A percentile compares a stretch with the other conserved stretches of the same genome.
Evolutionary conservation across 768 basidiomycete species (phyloP).

Genomic region (Agaricus subrufescens): DNA sequence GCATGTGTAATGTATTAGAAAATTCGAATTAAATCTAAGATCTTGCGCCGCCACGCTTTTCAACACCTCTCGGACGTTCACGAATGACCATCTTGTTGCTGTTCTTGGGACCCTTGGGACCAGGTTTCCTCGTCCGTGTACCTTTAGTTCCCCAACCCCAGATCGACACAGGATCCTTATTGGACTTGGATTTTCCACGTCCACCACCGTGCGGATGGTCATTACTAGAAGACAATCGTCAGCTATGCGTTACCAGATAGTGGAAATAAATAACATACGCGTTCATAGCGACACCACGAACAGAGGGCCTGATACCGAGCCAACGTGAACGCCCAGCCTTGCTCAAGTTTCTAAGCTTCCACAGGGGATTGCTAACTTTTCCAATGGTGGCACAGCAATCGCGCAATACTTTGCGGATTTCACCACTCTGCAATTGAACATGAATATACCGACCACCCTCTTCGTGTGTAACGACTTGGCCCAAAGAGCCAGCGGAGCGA

Average conservation of each 20-base stretch:
- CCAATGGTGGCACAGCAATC: conserved; percentile 89
- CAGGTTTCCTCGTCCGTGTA: conserved; percentile 87
- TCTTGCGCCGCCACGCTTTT: conserved; percentile 35
- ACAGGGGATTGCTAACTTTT: conserved; percentile 85
- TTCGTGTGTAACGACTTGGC: conserved; percentile 75
- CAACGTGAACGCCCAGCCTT: conserved; percentile 90
- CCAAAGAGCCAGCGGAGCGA: conserved; percentile 86
- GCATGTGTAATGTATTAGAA: neutral
- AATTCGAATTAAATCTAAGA: conserved; percentile 20
- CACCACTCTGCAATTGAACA: conserved; percentile 86
- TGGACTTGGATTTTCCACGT: conserved; percentile 94
- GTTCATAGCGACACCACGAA: conserved; percentile 97
- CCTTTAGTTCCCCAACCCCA: conserved; percentile 95
- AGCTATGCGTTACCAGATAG: neutral
- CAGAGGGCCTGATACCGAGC: conserved; percentile 80
- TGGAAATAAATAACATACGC: conserved; percentile 48
- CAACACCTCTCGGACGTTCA: conserved; percentile 75
- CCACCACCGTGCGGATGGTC: conserved; percentile 98
- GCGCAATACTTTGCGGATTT: conserved; percentile 80
- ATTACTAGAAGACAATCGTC: conserved; percentile 36
- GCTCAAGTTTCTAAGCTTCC: conserved; percentile 79
- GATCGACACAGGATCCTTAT: conserved; percentile 88
- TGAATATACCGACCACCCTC: conserved; percentile 69
- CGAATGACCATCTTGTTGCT: conserved; percentile 88
- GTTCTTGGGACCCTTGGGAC: conserved; percentile 85